Percentiles rank a stretch among this genome's conserved stretches.
Evolutionary conservation across 257 asterid species (phyloP).

Genomic region (Datura wrightii): DNA sequence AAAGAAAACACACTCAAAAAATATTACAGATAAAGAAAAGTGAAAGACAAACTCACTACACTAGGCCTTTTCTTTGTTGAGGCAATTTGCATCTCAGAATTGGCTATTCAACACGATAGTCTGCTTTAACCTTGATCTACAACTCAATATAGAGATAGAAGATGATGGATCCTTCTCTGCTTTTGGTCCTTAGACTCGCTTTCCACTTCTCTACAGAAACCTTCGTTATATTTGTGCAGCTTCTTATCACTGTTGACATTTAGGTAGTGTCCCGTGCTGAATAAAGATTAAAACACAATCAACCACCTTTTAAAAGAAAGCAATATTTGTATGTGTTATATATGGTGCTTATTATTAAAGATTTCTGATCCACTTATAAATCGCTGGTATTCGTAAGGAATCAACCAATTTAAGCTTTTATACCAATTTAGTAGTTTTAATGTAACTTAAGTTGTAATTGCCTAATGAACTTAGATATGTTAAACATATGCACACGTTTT

Average conservation of each 20-base stretch:
- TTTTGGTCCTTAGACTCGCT: conserved; percentile 72
- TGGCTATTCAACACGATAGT: too few relatives aligned
- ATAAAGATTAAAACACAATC: neutral
- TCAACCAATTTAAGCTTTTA: neutral
- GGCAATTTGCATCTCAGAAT: too few relatives aligned
- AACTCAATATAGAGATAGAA: conserved; percentile 77
- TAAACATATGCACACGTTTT: neutral
- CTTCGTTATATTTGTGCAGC: conserved; percentile 65
- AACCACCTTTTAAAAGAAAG: neutral
- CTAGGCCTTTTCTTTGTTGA: too few relatives aligned
- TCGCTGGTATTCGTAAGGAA: neutral
- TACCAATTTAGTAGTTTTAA: neutral
- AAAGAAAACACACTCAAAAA: too few relatives aligned
- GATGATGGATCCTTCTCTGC: conserved; percentile 84
- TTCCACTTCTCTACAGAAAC: conserved; percentile 78
- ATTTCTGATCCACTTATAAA: conserved; percentile 11
- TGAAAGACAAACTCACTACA: too few relatives aligned
- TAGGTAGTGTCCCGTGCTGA: neutral
- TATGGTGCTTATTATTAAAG: neutral
- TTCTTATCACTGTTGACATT: conserved; percentile 61
- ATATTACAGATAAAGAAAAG: too few relatives aligned
- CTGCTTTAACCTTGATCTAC: conserved; percentile 27
- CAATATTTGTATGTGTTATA: neutral
- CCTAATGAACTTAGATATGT: neutral
- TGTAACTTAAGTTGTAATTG: neutral